These are phyloP conservation scores for Coniferiporia sulphurascens DNA, from an alignment of 1,284 basidiomycete genomes.

Conservation along the genomic window DNA sequence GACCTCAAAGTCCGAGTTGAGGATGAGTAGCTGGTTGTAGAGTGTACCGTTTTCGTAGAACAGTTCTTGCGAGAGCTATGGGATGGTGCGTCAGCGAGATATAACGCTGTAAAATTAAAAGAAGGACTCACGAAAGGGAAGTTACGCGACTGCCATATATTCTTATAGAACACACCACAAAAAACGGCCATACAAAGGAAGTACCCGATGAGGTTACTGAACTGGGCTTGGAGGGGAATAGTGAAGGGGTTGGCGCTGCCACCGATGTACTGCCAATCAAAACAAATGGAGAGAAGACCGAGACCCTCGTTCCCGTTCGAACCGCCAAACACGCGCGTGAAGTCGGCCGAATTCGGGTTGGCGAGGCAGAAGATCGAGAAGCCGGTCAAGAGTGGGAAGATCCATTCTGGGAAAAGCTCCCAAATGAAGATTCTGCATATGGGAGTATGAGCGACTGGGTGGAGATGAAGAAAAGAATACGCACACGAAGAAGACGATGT, in stretches of 20 bases:
- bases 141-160: slow-evolving; percentile 43
- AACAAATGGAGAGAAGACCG: slow-evolving; percentile 44
- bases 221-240: slow-evolving; percentile 29
- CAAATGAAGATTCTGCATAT: slow-evolving; percentile 28
- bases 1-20: slow-evolving; percentile 44
- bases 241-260: slow-evolving; percentile 36
- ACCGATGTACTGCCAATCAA: slow-evolving; percentile 45
- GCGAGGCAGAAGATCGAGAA: slow-evolving; percentile 57
- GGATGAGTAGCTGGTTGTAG: slow-evolving; percentile 43
- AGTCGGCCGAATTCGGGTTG: slow-evolving; percentile 39
- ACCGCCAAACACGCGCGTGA: slow-evolving; percentile 57
- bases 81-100: neutral
- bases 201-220: slow-evolving; percentile 40
- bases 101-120: neutral
- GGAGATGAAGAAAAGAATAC: slow-evolving; percentile 16
- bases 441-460: neutral
- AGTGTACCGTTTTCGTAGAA: slow-evolving; percentile 46
- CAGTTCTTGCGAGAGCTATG: slow-evolving; percentile 42
- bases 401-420: slow-evolving; percentile 46
- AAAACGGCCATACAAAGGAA: slow-evolving; percentile 45
- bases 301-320: slow-evolving; percentile 59
- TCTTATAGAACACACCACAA: slow-evolving; percentile 37
- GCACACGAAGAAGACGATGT: slow-evolving; percentile 41
- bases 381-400: slow-evolving; percentile 38
- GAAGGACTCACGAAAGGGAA: slow-evolving; percentile 41